Evolutionary conservation across 805 yeast species (phyloP).

Genomic region (Suhomyces prunicola): DNA sequence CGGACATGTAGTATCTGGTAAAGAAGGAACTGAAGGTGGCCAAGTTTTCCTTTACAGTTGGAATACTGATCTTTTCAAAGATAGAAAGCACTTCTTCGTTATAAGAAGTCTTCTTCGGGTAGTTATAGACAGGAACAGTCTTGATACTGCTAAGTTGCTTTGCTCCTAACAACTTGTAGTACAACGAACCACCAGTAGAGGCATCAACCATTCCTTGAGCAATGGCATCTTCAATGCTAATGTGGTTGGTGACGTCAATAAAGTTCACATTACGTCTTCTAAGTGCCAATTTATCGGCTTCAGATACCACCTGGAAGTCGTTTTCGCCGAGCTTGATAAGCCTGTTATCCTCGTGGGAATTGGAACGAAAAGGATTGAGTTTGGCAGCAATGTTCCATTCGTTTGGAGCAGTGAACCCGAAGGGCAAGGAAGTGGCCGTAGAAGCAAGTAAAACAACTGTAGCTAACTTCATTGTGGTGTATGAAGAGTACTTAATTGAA

Average conservation of each 20-base stretch:
- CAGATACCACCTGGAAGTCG: slow-evolving; percentile 31
- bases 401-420: background rate
- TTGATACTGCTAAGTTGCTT: background rate
- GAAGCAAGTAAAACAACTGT: background rate
- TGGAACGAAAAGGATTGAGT: background rate
- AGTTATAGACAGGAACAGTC: slow-evolving; percentile 37
- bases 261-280: slow-evolving; percentile 49
- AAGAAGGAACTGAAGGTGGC: slow-evolving; percentile 64
- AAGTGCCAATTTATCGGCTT: slow-evolving; percentile 32
- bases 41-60: slow-evolving; percentile 50
- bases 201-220: slow-evolving; percentile 13
- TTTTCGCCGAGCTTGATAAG: slow-evolving; percentile 36
- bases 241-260: slow-evolving; percentile 60
- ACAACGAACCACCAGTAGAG: slow-evolving; percentile 1
- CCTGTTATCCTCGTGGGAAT: slow-evolving; percentile 9
- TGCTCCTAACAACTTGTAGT: background rate
- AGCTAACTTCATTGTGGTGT: background rate
- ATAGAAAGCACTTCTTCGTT: slow-evolving; percentile 39
- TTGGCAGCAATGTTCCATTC: background rate
- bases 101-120: slow-evolving; percentile 48
- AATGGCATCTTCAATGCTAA: slow-evolving; percentile 33
- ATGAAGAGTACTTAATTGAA: background rate
- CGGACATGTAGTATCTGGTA: slow-evolving; percentile 74
- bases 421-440: slow-evolving; percentile 1
- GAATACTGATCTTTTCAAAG: slow-evolving; percentile 43